Evolutionary conservation across 345 rosid genomes (phyloP).

Genomic region (Eucalyptus regnans): DNA sequence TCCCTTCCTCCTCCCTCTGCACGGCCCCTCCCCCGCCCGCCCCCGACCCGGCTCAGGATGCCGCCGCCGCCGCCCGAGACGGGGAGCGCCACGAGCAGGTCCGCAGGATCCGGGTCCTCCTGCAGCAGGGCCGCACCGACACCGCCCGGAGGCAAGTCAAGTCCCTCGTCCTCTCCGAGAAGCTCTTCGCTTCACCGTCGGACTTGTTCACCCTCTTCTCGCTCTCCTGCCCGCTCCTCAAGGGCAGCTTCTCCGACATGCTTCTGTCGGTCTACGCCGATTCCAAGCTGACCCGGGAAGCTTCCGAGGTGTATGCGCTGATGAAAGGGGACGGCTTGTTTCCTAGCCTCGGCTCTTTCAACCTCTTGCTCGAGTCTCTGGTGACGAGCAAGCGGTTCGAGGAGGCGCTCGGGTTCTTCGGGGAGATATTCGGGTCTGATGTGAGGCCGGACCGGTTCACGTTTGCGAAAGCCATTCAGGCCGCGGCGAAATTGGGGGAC

Average conservation of each 20-base stretch:
- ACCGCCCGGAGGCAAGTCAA: slow-evolving; percentile 32
- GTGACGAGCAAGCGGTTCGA: slow-evolving; percentile 21
- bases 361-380: slow-evolving; percentile 27
- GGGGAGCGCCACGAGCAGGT: slow-evolving; percentile 23
- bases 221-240: slow-evolving; percentile 24
- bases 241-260: slow-evolving; percentile 21
- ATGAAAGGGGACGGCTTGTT: slow-evolving; percentile 34
- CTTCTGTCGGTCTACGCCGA: slow-evolving; percentile 28
- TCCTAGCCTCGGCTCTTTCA: slow-evolving; percentile 31
- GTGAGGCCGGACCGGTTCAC: slow-evolving; percentile 43
- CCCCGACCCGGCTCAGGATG: background rate
- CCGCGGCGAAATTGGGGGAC: slow-evolving; percentile 58
- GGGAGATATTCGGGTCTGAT: slow-evolving; percentile 29
- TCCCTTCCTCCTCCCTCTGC: background rate
- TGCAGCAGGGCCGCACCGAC: slow-evolving; percentile 33
- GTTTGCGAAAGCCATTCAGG: slow-evolving; percentile 60
- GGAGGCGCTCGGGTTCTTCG: slow-evolving; percentile 32
- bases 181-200: slow-evolving; percentile 25
- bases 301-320: slow-evolving; percentile 20
- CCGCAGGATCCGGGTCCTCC: slow-evolving; percentile 30
- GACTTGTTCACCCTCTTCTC: slow-evolving; percentile 45
- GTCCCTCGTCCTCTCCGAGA: slow-evolving; percentile 20
- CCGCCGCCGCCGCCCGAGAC: background rate
- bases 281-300: slow-evolving; percentile 35
- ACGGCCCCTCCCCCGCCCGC: background rate